Conservation (phyloP, 441 rosid species). For the Euphorbia neoarborescens region DNA sequence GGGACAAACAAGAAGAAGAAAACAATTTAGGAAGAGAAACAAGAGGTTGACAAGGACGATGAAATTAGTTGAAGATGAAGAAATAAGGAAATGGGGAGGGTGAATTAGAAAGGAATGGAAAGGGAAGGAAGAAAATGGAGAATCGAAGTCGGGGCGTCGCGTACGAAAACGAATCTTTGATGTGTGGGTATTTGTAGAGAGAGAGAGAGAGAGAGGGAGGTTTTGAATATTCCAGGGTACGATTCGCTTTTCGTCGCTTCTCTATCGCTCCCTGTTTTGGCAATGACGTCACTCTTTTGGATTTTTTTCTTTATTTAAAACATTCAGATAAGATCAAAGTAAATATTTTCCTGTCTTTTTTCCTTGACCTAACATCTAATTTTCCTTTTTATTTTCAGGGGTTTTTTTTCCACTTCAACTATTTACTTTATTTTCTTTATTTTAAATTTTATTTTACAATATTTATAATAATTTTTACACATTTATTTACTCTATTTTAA, state of each 20-base stretch:
- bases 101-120: neutral
- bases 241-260: constrained; percentile 49
- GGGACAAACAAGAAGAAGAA: neutral
- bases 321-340: constrained; percentile 38
- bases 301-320: neutral
- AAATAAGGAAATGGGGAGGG: neutral
- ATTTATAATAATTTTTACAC: too few relatives aligned
- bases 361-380: too few relatives aligned
- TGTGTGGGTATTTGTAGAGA: constrained; percentile 17
- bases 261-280: constrained; percentile 24
- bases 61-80: neutral
- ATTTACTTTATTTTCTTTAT: too few relatives aligned
- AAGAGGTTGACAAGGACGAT: neutral
- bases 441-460: too few relatives aligned
- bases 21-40: neutral
- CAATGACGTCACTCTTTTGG: constrained; percentile 28
- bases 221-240: constrained; percentile 48
- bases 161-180: constrained; percentile 51
- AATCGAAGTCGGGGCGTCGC: constrained; percentile 85
- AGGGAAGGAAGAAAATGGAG: neutral
- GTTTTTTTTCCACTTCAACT: too few relatives aligned
- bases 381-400: too few relatives aligned
- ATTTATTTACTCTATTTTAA: too few relatives aligned
- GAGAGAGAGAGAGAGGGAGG: constrained; percentile 1
- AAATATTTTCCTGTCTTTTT: neutral